These are phyloP conservation scores for Solanum hybrid DNA, from an alignment of 305 asterid species.

Conservation along the genomic window DNA sequence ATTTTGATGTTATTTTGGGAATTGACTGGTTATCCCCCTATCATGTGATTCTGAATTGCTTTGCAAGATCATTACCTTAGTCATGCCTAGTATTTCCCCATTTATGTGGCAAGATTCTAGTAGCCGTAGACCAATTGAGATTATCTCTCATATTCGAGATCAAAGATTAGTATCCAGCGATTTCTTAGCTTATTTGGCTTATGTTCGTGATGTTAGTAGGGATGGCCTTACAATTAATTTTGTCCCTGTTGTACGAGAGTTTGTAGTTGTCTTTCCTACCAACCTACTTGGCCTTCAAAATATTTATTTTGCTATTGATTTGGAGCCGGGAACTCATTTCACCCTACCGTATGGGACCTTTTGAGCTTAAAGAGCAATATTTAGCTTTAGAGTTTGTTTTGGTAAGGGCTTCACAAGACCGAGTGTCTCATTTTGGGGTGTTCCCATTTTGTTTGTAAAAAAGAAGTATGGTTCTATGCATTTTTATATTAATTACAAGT, in stretches of 20 bases:
- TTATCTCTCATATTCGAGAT: not conserved
- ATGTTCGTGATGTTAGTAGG: not conserved
- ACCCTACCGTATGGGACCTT: not conserved
- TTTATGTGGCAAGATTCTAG: not conserved
- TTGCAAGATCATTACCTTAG: not conserved
- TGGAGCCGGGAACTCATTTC: not conserved
- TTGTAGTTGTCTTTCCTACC: not conserved
- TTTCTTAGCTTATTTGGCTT: not conserved
- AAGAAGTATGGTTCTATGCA: not conserved
- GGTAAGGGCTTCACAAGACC: not conserved
- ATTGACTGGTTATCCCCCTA: not conserved
- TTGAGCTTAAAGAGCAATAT: not conserved
- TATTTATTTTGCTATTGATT: not conserved
- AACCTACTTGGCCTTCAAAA: not conserved
- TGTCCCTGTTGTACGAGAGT: not conserved
- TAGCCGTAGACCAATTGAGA: not conserved
- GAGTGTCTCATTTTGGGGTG: not conserved
- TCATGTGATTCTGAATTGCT: not conserved
- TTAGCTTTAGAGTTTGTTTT: not conserved
- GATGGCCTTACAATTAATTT: not conserved
- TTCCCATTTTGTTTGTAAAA: not conserved
- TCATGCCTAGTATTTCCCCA: not conserved
- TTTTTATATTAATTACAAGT: not conserved
- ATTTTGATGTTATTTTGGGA: not conserved
- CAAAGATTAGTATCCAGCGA: not conserved